Evolutionary conservation across 768 basidiomycete species (phyloP).

Genomic region (Calocera cornea): DNA sequence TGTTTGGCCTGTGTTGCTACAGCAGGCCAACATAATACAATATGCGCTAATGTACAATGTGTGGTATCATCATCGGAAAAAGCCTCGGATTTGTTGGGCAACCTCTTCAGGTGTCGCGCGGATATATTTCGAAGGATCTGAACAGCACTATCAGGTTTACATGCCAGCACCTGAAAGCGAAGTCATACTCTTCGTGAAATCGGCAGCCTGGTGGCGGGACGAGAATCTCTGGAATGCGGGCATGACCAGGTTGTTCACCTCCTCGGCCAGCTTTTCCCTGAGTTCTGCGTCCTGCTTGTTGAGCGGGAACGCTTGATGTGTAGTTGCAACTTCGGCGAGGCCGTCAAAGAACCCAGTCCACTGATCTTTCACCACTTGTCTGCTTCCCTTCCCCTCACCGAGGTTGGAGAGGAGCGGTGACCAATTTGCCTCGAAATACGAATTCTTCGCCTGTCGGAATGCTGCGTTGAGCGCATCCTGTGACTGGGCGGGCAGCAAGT

Average conservation of each 20-base stretch:
- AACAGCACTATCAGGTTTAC: neutral
- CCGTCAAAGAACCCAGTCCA: conserved; percentile 70
- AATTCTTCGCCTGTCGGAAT: conserved; percentile 69
- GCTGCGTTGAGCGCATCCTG: conserved; percentile 50
- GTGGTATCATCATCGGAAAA: conserved; percentile 25
- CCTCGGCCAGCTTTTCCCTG: conserved; percentile 48
- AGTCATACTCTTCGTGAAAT: conserved; percentile 66
- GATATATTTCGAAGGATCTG: conserved; percentile 71
- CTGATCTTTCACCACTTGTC: conserved; percentile 62
- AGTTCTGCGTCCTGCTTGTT: conserved; percentile 56
- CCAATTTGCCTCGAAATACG: conserved; percentile 73
- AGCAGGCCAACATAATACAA: neutral
- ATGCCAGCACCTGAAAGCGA: conserved; percentile 11
- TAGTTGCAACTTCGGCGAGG: conserved; percentile 63
- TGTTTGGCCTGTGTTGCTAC: neutral
- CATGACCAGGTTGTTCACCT: conserved; percentile 62
- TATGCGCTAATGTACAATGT: conserved; percentile 4
- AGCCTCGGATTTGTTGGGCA: conserved; percentile 49
- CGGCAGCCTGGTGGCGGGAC: conserved; percentile 63
- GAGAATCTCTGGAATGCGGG: conserved; percentile 61
- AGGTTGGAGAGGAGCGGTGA: conserved; percentile 57
- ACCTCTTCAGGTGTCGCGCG: conserved; percentile 64
- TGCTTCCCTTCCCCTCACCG: conserved; percentile 39
- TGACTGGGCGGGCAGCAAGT: conserved; percentile 47
- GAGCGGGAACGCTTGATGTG: conserved; percentile 55